These are phyloP conservation scores for Aspergillus coremiiformis DNA, from an alignment of 495 filamentous ascomycete species.

Conservation along the genomic window DNA sequence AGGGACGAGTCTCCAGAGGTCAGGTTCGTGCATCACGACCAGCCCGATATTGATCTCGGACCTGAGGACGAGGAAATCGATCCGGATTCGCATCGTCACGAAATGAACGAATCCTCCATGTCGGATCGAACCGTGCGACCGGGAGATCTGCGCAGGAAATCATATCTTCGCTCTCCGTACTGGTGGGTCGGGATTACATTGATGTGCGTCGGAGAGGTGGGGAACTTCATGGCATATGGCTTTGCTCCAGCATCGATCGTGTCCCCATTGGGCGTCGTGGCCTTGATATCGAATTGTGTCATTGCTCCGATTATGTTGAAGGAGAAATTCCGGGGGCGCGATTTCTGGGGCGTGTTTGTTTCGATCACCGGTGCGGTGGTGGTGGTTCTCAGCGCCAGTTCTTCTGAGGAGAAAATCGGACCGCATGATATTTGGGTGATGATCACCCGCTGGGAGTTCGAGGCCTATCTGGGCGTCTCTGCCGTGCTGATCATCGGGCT, in stretches of 20 bases:
- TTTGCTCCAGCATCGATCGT: constrained; percentile 99
- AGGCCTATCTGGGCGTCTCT: constrained; percentile 78
- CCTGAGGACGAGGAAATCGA: constrained; percentile 9
- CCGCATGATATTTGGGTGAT: constrained; percentile 84
- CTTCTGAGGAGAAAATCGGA: constrained; percentile 81
- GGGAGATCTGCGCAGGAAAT: constrained; percentile 37
- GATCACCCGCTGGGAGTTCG: constrained; percentile 84
- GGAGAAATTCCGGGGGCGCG: constrained; percentile 76
- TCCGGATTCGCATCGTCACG: constrained; percentile 15
- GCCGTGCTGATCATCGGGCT: constrained; percentile 61
- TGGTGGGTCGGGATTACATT: constrained; percentile 92
- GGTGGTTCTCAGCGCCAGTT: constrained; percentile 86
- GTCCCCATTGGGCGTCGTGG: constrained; percentile 91
- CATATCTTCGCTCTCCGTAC: constrained; percentile 84
- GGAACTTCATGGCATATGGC: constrained; percentile 95
- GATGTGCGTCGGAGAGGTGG: constrained; percentile 87
- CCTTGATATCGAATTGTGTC: constrained; percentile 89
- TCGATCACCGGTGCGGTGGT: constrained; percentile 82
- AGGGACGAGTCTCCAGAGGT: constrained; percentile 20
- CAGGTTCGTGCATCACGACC: neutral
- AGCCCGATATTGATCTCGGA: constrained; percentile 1
- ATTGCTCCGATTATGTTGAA: constrained; percentile 91
- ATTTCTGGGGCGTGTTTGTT: constrained; percentile 80
- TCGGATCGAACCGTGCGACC: constrained; percentile 37
- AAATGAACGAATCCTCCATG: constrained; percentile 25